Evolutionary conservation across 164 flowering plant species (phyloP).

Genomic region (Vitis labrusca): DNA sequence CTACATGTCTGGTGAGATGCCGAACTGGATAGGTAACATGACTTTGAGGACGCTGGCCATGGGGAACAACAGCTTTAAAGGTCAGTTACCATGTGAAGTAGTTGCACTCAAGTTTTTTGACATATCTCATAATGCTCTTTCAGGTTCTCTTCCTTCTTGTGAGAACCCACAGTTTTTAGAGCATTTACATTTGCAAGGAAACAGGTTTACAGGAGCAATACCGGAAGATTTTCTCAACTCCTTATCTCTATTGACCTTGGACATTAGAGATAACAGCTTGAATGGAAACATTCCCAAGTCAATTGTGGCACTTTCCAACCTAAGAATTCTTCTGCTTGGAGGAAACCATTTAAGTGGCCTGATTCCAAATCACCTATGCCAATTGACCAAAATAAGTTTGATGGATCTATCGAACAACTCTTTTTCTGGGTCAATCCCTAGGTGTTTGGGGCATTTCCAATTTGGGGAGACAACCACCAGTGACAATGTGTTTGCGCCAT

Average conservation of each 20-base stretch:
- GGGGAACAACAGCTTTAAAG: neutral
- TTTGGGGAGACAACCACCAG: neutral
- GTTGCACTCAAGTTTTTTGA: neutral
- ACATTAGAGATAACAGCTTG: constrained; percentile 1
- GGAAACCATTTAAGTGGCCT: constrained; percentile 3
- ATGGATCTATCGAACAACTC: constrained; percentile 8
- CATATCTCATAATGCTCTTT: neutral
- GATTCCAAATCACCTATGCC: constrained; percentile 1
- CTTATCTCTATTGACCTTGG: neutral
- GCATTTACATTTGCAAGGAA: constrained; percentile 4
- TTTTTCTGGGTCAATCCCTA: constrained; percentile 2
- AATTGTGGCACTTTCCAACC: neutral
- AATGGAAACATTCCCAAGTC: constrained; percentile 1
- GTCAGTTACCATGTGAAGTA: neutral
- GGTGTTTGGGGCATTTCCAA: neutral
- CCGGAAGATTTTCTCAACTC: neutral
- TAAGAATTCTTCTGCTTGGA: constrained; percentile 1
- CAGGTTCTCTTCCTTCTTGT: neutral
- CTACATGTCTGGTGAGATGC: no score
- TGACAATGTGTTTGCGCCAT: neutral
- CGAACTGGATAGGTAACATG: neutral
- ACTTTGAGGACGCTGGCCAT: neutral
- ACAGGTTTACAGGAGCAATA: neutral
- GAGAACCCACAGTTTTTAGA: neutral
- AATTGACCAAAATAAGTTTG: neutral